Conservation (phyloP, 148 eudicot species). For the Cornus suecica region DNA sequence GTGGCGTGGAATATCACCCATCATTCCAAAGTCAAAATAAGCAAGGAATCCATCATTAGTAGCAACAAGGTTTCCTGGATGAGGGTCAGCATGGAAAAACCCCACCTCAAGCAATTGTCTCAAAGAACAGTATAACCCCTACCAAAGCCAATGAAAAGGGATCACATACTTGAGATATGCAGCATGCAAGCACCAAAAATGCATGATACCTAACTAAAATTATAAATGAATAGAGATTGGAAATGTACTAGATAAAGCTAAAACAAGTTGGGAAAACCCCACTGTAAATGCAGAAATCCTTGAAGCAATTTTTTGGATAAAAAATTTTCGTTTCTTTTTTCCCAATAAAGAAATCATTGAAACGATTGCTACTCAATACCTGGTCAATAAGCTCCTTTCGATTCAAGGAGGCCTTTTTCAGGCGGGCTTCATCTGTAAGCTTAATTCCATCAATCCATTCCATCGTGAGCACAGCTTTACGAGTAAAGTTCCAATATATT, state of each 20-base stretch:
- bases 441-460: conserved; percentile 98
- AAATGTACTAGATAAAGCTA: neutral
- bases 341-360: neutral
- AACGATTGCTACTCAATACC: conserved; percentile 36
- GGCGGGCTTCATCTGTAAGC: conserved; percentile 67
- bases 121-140: conserved; percentile 92
- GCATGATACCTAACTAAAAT: neutral
- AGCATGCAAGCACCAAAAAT: neutral
- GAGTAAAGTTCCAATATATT: conserved; percentile 87
- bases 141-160: conserved; percentile 5
- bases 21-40: conserved; percentile 98
- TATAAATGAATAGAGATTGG: neutral
- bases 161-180: neutral
- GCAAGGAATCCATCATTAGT: conserved; percentile 81
- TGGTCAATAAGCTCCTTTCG: conserved; percentile 84
- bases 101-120: conserved; percentile 98
- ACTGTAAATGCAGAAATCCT: neutral
- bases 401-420: conserved; percentile 53
- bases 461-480: conserved; percentile 90
- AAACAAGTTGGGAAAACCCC: neutral
- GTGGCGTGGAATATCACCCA: conserved; percentile 98
- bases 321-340: too few relatives aligned
- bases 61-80: conserved; percentile 98
- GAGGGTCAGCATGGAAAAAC: conserved; percentile 98
- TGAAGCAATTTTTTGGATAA: too few relatives aligned